A percentile compares a stretch with the other conserved stretches of the same genome.
Conservation (phyloP, 805 yeast species). For the Isabelozyma rhagii region DNA sequence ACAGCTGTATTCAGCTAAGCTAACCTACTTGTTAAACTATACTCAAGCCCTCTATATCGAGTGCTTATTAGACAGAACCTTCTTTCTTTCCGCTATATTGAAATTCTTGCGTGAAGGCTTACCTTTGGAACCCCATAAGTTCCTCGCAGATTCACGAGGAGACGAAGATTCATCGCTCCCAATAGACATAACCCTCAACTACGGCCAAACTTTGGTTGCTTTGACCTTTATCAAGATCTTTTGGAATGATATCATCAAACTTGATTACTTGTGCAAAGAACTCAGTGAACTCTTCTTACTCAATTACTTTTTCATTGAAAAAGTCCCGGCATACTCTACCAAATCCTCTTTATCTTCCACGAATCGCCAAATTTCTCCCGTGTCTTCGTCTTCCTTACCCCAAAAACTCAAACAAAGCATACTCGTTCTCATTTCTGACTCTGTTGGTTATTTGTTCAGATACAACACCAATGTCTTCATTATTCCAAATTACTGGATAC, state of each 20-base stretch:
- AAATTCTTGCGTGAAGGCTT: conserved; percentile 43
- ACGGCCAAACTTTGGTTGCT: conserved; percentile 32
- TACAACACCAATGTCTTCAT: conserved; percentile 58
- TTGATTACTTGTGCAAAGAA: conserved; percentile 61
- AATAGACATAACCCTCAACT: conserved; percentile 22
- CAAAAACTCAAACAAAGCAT: conserved; percentile 21
- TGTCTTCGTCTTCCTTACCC: conserved; percentile 11
- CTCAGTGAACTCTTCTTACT: conserved; percentile 58
- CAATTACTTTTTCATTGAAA: conserved; percentile 40
- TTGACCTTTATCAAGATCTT: conserved; percentile 57
- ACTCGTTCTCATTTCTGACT: conserved; percentile 23
- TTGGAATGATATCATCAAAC: conserved; percentile 63
- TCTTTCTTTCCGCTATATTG: conserved; percentile 63
- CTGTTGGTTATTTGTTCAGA: conserved; percentile 41
- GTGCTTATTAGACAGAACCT: conserved; percentile 57
- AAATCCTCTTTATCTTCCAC: not conserved
- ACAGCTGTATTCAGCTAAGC: conserved; percentile 44
- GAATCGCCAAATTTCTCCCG: not conserved
- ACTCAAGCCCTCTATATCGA: conserved; percentile 67
- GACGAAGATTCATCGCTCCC: conserved; percentile 15
- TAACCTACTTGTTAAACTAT: conserved; percentile 60
- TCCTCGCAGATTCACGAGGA: conserved; percentile 14
- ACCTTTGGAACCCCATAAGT: conserved; percentile 25
- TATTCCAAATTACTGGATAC: conserved; percentile 60
- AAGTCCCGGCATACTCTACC: conserved; percentile 11